Conservation (phyloP, 1,284 basidiomycete genomes). For the Microbotryum saponariae region DNA sequence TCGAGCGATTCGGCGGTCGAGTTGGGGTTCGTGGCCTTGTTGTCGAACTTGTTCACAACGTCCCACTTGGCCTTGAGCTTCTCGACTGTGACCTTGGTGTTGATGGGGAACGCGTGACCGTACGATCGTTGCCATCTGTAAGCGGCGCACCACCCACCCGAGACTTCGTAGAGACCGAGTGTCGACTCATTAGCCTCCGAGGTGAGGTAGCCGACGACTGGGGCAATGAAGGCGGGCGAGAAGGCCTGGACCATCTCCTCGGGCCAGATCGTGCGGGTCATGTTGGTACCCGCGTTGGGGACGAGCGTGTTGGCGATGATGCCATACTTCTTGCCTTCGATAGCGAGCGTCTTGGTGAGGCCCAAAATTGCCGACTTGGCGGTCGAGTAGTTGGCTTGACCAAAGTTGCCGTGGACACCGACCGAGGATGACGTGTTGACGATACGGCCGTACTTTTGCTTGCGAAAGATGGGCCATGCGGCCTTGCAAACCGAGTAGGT, state of each 20-base stretch:
- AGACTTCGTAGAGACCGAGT: slow-evolving; percentile 77
- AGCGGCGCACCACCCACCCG: slow-evolving; percentile 86
- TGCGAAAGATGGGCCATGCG: slow-evolving; percentile 93
- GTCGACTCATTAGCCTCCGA: slow-evolving; percentile 73
- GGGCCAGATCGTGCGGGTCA: slow-evolving; percentile 80
- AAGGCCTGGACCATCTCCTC: slow-evolving; percentile 91
- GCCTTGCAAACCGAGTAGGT: slow-evolving; percentile 66
- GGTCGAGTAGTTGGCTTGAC: slow-evolving; percentile 72
- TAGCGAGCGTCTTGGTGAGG: slow-evolving; percentile 76
- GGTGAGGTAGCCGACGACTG: slow-evolving; percentile 82
- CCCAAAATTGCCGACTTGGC: slow-evolving; percentile 93
- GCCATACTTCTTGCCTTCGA: slow-evolving; percentile 87
- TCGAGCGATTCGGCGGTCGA: slow-evolving; percentile 64
- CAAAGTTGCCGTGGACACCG: slow-evolving; percentile 77
- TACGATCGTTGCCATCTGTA: slow-evolving; percentile 88
- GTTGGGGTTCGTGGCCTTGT: slow-evolving; percentile 60
- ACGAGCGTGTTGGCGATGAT: slow-evolving; percentile 63
- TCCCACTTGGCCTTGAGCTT: slow-evolving; percentile 70
- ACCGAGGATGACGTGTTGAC: slow-evolving; percentile 88
- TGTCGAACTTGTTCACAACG: slow-evolving; percentile 72
- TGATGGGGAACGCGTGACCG: slow-evolving; percentile 64
- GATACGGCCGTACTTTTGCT: slow-evolving; percentile 95
- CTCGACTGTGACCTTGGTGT: slow-evolving; percentile 66
- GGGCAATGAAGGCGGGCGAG: slow-evolving; percentile 89
- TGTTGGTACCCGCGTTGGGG: slow-evolving; percentile 43